Percentiles rank a stretch among this genome's conserved stretches.
phyloP scores from a whole-genome alignment of 2,329 filamentous ascomycete species.

The Fusarium kyushuense region DNA sequence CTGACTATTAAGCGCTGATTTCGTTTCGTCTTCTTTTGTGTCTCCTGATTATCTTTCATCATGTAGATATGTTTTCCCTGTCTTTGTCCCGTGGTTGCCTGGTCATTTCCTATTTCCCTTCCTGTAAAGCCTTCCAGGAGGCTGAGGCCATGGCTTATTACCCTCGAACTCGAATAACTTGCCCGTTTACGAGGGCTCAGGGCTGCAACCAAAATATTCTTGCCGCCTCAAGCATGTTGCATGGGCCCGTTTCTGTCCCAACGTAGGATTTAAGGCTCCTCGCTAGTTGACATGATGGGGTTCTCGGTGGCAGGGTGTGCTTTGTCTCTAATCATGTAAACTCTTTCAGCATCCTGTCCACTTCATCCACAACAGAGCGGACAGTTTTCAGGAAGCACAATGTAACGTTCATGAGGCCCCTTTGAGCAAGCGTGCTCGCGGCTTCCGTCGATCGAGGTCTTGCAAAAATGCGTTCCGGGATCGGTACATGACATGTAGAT shows the following conservation, averaged over 20 bases:
- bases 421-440: slow-evolving; percentile 69
- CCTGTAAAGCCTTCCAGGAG: background rate
- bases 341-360: background rate
- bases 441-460: slow-evolving; percentile 75
- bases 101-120: background rate
- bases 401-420: slow-evolving; percentile 79
- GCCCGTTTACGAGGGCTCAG: background rate
- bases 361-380: slow-evolving; percentile 58
- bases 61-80: background rate
- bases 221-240: background rate
- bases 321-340: slow-evolving; percentile 20
- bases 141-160: background rate
- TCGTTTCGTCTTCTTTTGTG: slow-evolving; percentile 1
- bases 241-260: background rate
- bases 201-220: background rate
- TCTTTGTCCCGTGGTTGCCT: background rate
- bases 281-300: background rate
- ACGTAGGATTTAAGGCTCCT: background rate
- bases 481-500: slow-evolving; percentile 79
- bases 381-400: slow-evolving; percentile 74
- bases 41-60: background rate
- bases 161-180: slow-evolving; percentile 3
- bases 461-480: slow-evolving; percentile 77
- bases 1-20: slow-evolving; percentile 1
- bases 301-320: background rate